phyloP scores from a whole-genome alignment of 1,284 basidiomycete genomes.

The Sanghuangporus weigelae region DNA sequence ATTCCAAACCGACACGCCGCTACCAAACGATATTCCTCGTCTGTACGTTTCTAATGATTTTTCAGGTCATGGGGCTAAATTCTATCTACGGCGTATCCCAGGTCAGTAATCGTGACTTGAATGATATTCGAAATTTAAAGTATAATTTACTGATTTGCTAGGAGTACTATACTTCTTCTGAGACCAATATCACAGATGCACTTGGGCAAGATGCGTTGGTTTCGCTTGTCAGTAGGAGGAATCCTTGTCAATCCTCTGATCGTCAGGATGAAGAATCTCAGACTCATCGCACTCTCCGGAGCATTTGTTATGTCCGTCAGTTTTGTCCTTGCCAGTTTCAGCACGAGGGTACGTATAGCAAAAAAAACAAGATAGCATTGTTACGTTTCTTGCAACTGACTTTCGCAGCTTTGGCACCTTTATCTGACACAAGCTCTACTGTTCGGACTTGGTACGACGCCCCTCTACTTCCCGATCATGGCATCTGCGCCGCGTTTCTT shows the following conservation, averaged over 20 bases:
- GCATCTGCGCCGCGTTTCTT: conserved; percentile 40
- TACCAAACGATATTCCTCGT: conserved; percentile 35
- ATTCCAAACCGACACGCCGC: conserved; percentile 23
- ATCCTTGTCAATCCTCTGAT: conserved; percentile 41
- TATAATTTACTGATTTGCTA: conserved; percentile 14
- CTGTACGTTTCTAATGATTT: conserved; percentile 39
- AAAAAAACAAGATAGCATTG: not conserved
- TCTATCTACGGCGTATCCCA: conserved; percentile 35
- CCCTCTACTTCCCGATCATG: conserved; percentile 42
- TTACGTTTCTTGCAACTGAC: not conserved
- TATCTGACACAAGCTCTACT: conserved; percentile 39
- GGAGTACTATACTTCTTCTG: conserved; percentile 39
- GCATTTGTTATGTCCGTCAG: conserved; percentile 38
- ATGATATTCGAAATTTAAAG: not conserved
- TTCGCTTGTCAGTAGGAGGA: conserved; percentile 38
- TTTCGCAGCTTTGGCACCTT: conserved; percentile 38
- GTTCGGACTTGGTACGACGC: conserved; percentile 38
- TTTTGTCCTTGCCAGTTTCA: conserved; percentile 36
- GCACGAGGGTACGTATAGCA: conserved; percentile 27
- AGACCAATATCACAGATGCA: conserved; percentile 32
- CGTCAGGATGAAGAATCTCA: conserved; percentile 30
- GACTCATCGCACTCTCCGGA: conserved; percentile 34
- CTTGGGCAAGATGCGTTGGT: conserved; percentile 37
- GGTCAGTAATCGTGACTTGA: conserved; percentile 19
- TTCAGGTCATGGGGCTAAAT: conserved; percentile 41